Evolutionary conservation across 1,284 basidiomycete genomes (phyloP).

Genomic region (Pseudozyma tsukubaensis): DNA sequence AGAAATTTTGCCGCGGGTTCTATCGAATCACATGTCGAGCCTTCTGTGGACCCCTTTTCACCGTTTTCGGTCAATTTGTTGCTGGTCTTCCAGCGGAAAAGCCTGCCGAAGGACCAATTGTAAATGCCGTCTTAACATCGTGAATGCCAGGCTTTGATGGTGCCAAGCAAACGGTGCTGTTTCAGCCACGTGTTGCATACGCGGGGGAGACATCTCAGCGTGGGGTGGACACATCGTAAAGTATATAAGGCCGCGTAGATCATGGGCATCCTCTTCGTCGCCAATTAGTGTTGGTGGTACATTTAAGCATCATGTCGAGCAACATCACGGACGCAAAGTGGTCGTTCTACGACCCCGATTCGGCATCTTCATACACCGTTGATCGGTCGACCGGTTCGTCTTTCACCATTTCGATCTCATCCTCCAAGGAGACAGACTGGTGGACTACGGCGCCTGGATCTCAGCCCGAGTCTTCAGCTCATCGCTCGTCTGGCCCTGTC

Average conservation of each 20-base stretch:
- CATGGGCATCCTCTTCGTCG: not conserved
- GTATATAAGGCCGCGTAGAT: no score
- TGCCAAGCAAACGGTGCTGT: no score
- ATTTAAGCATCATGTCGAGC: not conserved
- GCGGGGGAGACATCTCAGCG: no score
- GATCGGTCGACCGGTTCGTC: not conserved
- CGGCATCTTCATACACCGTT: constrained; percentile 16
- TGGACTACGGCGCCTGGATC: constrained; percentile 36
- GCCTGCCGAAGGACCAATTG: not conserved
- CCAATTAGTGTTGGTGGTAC: not conserved
- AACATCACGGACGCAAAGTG: constrained; percentile 5
- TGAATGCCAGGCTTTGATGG: no score
- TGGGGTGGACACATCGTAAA: no score
- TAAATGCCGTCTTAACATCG: no score
- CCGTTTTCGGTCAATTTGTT: not conserved
- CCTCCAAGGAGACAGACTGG: constrained; percentile 31
- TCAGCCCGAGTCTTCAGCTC: constrained; percentile 31
- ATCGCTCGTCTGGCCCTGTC: constrained; percentile 28
- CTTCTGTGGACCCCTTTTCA: not conserved
- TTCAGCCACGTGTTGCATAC: no score
- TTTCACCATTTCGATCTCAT: constrained; percentile 10
- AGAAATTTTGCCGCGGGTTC: constrained; percentile 1
- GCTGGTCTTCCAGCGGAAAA: not conserved
- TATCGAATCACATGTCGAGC: not conserved
- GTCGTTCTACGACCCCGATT: constrained; percentile 33